These are phyloP conservation scores for Turnera subulata DNA, from an alignment of 345 rosid species.

Conservation along the genomic window DNA sequence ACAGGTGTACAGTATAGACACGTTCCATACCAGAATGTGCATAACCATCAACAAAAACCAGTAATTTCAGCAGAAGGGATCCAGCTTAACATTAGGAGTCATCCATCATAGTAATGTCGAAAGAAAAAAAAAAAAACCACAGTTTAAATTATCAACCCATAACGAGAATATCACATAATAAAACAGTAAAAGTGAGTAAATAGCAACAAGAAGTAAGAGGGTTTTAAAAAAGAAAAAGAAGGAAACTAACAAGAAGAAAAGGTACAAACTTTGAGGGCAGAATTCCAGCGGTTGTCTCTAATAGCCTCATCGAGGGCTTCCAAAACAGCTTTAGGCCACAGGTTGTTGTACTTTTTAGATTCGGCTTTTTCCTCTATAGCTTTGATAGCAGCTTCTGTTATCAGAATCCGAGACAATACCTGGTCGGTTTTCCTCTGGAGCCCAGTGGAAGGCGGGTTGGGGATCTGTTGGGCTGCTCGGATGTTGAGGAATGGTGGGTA, in stretches of 20 bases:
- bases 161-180: not conserved
- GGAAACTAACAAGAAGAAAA: not conserved
- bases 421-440: conserved; percentile 43
- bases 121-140: not conserved
- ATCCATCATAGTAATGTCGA: not conserved
- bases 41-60: not conserved
- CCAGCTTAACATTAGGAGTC: no score
- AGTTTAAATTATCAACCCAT: not conserved
- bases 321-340: conserved; percentile 82
- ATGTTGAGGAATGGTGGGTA: conserved; percentile 7
- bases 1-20: not conserved
- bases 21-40: not conserved
- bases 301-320: conserved; percentile 81
- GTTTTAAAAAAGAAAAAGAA: not conserved
- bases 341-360: conserved; percentile 59
- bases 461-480: conserved; percentile 19
- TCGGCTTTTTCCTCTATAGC: conserved; percentile 67
- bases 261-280: conserved; percentile 59
- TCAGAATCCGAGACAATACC: conserved; percentile 57
- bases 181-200: not conserved
- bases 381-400: conserved; percentile 62
- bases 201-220: not conserved
- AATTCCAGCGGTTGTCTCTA: conserved; percentile 46
- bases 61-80: not conserved
- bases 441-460: conserved; percentile 24